These are phyloP conservation scores for Populus alba DNA, from an alignment of 345 rosid genomes.

Conservation along the genomic window DNA sequence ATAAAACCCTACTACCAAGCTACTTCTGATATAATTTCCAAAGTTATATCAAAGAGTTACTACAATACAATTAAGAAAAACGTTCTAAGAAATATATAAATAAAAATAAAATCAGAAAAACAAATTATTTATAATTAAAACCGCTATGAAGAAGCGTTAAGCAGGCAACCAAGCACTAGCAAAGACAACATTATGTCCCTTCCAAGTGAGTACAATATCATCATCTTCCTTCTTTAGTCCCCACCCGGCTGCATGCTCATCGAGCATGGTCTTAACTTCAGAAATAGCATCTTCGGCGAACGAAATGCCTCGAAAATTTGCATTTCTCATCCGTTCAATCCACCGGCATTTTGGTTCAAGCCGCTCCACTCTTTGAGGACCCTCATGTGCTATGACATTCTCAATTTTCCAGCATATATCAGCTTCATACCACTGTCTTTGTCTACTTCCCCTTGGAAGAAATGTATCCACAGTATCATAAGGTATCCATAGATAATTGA, in stretches of 20 bases:
- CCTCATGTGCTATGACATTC: slow-evolving; percentile 80
- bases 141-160: slow-evolving; percentile 14
- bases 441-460: slow-evolving; percentile 62
- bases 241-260: slow-evolving; percentile 92
- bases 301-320: slow-evolving; percentile 46
- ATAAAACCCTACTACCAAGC: not conserved
- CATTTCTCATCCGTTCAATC: slow-evolving; percentile 69
- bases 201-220: slow-evolving; percentile 87
- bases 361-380: slow-evolving; percentile 70
- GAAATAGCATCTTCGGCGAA: slow-evolving; percentile 53
- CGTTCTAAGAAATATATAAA: not conserved
- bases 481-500: slow-evolving; percentile 87
- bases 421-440: slow-evolving; percentile 83
- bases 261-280: slow-evolving; percentile 77
- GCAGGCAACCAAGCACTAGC: slow-evolving; percentile 78
- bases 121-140: not conserved
- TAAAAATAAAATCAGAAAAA: not conserved
- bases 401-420: slow-evolving; percentile 75
- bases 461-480: slow-evolving; percentile 78
- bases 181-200: slow-evolving; percentile 90
- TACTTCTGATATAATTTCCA: not conserved
- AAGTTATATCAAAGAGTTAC: not conserved
- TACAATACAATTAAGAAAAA: not conserved
- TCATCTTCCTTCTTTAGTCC: slow-evolving; percentile 81
- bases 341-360: slow-evolving; percentile 64